Evolutionary conservation across 164 flowering plant genomes (phyloP), one percentile per base, ranked within the genome.

Genomic region (Protea cynaroides): DNA sequence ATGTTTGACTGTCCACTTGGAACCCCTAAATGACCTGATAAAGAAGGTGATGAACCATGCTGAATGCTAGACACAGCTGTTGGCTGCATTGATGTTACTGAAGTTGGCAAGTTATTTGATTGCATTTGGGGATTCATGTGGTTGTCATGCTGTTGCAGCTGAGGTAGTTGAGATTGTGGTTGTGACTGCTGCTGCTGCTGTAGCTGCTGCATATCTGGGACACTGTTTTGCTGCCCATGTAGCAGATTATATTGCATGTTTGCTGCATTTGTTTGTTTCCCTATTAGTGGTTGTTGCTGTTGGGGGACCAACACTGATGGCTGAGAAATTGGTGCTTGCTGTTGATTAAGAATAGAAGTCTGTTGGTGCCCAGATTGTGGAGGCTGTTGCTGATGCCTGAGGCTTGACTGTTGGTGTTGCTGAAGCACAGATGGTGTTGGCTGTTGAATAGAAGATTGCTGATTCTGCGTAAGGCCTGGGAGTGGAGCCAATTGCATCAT

Each of bases 61-160:
- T 84, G 90, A 75, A 81, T 40, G 66, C 57, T 78, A 21, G 80
- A 21, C 63, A 74, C 53, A 66, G 74, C 68, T 66, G 61, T 81
- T 59, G 75, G 82, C 71, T 81, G 90, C 77, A 81, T 72, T 13
- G 87, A 36, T 52, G 75, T 56, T 21, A 72, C 66, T 49, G 86
- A 74, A 76, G 76, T 70, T 65, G 78, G 89, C 51, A 77, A 36
- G 67, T 72, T 83, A 77, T 75, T 71, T 51, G 87, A 60, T 63
- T 84, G 97, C 78, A 90, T 63, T 68, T 81, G 92, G 5, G 85
- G 70, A 59, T 84, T 88, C 80, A 82, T 72, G 72, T 85, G 92
- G 71, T 67, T 81, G 29, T 92, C 96, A 78, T 84, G 88, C 25
- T 85, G 72, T 62, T 84, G 92, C 47, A 69, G 70, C 71, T 83